Evolutionary conservation across 2,329 filamentous ascomycete species (phyloP).

Genomic region (Fusarium liriodendri): DNA sequence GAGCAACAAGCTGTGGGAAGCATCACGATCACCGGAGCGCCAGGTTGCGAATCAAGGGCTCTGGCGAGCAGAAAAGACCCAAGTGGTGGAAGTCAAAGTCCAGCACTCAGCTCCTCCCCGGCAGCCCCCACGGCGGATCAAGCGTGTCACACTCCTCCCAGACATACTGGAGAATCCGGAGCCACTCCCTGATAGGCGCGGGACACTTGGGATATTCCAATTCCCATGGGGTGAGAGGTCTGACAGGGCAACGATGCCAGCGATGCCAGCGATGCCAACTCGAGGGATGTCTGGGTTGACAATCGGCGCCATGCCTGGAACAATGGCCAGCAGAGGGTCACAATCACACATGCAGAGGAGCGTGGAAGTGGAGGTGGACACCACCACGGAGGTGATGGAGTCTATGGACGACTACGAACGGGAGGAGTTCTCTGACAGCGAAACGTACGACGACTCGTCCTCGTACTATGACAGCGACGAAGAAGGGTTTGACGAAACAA

Average conservation of each 20-base stretch:
- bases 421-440: conserved; percentile 50
- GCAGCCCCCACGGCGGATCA: conserved; percentile 65
- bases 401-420: conserved; percentile 72
- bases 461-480: conserved; percentile 49
- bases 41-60: conserved; percentile 21
- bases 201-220: conserved; percentile 72
- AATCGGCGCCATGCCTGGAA: conserved; percentile 61
- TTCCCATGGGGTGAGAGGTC: conserved; percentile 75
- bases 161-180: conserved; percentile 73
- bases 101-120: conserved; percentile 62
- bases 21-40: conserved; percentile 14
- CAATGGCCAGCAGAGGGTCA: conserved; percentile 51
- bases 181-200: conserved; percentile 67
- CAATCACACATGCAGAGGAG: conserved; percentile 11
- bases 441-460: conserved; percentile 41
- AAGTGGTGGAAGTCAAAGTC: conserved; percentile 28
- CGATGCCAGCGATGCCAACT: conserved; percentile 53
- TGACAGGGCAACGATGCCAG: conserved; percentile 62
- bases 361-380: conserved; percentile 43
- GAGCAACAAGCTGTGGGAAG: conserved; percentile 36
- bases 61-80: conserved; percentile 31
- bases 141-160: conserved; percentile 68
- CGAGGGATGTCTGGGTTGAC: conserved; percentile 23
- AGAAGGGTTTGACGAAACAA: conserved; percentile 70
- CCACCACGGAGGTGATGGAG: conserved; percentile 48